Conservation (phyloP, 2,329 filamentous ascomycete genomes). For the Diaporthe capsici region DNA sequence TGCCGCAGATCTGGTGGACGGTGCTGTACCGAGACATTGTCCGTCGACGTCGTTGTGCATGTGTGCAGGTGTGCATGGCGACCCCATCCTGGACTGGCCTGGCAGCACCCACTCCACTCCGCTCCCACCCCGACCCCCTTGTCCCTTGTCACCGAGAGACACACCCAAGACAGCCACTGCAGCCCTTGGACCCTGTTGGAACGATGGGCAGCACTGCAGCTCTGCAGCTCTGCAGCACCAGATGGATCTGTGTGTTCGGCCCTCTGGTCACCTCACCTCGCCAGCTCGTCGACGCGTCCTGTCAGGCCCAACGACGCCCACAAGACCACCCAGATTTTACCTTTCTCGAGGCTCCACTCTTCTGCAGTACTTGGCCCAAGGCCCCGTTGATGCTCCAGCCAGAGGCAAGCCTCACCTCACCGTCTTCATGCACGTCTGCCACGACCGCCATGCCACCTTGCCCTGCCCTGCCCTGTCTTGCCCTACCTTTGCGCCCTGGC, state of each 20-base stretch:
- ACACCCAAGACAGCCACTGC: conserved; percentile 3
- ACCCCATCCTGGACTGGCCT: conserved; percentile 20
- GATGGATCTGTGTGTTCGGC: conserved; percentile 39
- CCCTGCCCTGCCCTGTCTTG: conserved; percentile 19
- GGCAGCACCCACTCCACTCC: conserved; percentile 22
- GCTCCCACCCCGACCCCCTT: conserved; percentile 33
- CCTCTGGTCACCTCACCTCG: conserved; percentile 7
- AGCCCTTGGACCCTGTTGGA: conserved; percentile 32
- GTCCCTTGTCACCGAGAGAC: conserved; percentile 35
- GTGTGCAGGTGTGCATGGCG: conserved; percentile 28
- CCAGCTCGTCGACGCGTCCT: conserved; percentile 15
- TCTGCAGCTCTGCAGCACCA: conserved; percentile 33
- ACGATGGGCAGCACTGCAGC: conserved; percentile 36
- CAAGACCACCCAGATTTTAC: conserved; percentile 39
- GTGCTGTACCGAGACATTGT: conserved; percentile 29
- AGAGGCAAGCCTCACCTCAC: conserved; percentile 42
- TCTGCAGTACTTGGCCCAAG: conserved; percentile 39
- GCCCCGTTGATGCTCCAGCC: conserved; percentile 24
- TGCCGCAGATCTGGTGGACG: conserved; percentile 28
- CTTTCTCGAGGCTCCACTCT: conserved; percentile 38
- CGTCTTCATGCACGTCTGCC: conserved; percentile 41
- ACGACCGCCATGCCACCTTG: conserved; percentile 39
- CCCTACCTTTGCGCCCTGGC: conserved; percentile 25
- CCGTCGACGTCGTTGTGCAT: conserved; percentile 41
- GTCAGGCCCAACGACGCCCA: conserved; percentile 12